phyloP scores from a whole-genome alignment of 179 eudicot species.

The Heliamphora pulchella region DNA sequence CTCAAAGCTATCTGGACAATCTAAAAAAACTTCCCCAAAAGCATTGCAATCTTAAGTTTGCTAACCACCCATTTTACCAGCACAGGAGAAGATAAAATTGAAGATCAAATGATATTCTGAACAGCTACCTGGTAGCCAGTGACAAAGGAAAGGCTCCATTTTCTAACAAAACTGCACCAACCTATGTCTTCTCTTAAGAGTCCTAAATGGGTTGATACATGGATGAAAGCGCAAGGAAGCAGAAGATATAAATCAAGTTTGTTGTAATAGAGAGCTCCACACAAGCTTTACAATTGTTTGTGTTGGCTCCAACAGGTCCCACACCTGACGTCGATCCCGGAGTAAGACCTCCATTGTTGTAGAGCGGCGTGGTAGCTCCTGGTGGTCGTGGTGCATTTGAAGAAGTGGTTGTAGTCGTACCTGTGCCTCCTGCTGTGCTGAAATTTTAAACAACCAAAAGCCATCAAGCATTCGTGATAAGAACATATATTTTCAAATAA shows the following conservation, averaged over 20 bases:
- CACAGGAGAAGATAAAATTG: not conserved
- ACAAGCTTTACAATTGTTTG: constrained; percentile 5
- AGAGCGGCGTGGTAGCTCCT: constrained; percentile 12
- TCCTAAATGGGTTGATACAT: constrained; percentile 5
- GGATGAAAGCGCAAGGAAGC: not conserved
- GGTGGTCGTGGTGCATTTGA: constrained; percentile 10
- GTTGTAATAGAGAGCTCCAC: not conserved
- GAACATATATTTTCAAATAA: not conserved
- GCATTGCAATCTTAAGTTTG: not conserved
- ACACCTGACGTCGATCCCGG: constrained; percentile 1
- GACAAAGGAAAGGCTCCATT: constrained; percentile 9
- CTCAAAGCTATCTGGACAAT: too few relatives aligned
- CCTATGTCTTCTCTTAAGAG: constrained; percentile 1
- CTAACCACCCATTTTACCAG: not conserved
- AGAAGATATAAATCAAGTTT: not conserved
- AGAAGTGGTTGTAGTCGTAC: constrained; percentile 5
- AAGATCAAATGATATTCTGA: not conserved
- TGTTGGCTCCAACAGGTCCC: constrained; percentile 6
- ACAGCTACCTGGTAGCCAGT: not conserved
- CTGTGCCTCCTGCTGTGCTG: constrained; percentile 28
- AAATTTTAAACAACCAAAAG: constrained; percentile 5
- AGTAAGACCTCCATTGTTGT: constrained; percentile 3
- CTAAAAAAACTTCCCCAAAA: not conserved
- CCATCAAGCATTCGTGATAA: not conserved
- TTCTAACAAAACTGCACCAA: constrained; percentile 24